Conservation (phyloP, 768 basidiomycete genomes). For the Mycena amicta region DNA sequence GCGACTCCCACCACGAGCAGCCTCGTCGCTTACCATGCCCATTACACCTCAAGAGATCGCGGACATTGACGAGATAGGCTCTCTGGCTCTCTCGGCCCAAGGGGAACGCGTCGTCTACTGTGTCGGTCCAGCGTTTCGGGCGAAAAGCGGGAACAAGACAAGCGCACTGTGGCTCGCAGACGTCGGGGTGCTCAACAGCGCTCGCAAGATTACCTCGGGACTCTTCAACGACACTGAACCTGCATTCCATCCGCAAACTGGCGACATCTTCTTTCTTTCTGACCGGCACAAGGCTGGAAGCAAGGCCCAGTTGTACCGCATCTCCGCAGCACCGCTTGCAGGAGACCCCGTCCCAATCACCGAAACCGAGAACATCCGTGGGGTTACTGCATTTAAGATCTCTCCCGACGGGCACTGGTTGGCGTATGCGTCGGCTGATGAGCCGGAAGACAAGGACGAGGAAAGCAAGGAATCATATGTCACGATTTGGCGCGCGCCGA, state of each 20-base stretch:
- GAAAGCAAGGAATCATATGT: constrained; percentile 14
- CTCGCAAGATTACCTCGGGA: constrained; percentile 17
- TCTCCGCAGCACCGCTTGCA: constrained; percentile 10
- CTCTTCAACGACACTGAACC: constrained; percentile 14
- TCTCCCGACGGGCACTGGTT: constrained; percentile 20
- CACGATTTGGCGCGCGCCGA: constrained; percentile 6
- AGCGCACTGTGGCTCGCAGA: constrained; percentile 20
- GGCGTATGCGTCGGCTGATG: constrained; percentile 16
- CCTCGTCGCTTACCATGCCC: background rate
- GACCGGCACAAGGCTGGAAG: constrained; percentile 21
- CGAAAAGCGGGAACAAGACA: constrained; percentile 16
- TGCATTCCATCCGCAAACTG: constrained; percentile 12
- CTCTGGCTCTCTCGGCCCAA: constrained; percentile 5
- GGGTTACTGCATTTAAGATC: constrained; percentile 7
- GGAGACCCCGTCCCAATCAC: constrained; percentile 17
- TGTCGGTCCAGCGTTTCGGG: constrained; percentile 10
- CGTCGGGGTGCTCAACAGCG: constrained; percentile 7
- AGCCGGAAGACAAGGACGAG: constrained; percentile 18
- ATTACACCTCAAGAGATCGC: constrained; percentile 15
- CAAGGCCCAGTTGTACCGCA: constrained; percentile 11
- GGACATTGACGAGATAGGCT: constrained; percentile 14
- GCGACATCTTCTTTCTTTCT: constrained; percentile 21
- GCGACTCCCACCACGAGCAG: background rate
- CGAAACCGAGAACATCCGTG: constrained; percentile 3
- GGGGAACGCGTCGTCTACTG: constrained; percentile 18